Evolutionary conservation across 202 grass and related monocot species (phyloP).

Genomic region (Elaeis oleifera): DNA sequence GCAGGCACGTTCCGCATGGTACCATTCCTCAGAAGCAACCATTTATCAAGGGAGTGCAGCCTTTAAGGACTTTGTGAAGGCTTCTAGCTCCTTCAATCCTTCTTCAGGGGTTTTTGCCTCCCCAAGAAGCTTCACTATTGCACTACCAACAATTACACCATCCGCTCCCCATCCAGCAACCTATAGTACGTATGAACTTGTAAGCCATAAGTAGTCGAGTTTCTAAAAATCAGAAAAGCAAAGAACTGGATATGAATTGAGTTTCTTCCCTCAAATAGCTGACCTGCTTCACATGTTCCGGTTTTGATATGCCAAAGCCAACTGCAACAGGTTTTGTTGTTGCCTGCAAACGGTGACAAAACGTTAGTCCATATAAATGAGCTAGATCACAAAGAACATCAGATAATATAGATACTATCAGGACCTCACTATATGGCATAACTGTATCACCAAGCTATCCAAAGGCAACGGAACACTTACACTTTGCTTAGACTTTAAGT

Average conservation of each 20-base stretch:
- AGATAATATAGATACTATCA: too few species aligned
- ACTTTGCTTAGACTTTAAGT: too few species aligned
- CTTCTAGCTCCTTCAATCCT: conserved; percentile 74
- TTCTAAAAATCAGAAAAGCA: neutral
- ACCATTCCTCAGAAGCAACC: neutral
- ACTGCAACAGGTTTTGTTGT: conserved; percentile 81
- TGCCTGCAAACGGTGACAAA: conserved; percentile 34
- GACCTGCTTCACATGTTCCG: conserved; percentile 94
- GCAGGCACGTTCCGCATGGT: too few species aligned
- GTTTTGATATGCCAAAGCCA: conserved; percentile 86
- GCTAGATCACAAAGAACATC: too few species aligned
- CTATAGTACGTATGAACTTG: conserved; percentile 23
- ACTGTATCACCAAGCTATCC: too few species aligned
- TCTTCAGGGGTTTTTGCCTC: conserved; percentile 69
- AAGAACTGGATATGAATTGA: neutral
- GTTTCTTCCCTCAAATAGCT: neutral
- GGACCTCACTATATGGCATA: too few species aligned
- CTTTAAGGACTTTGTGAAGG: conserved; percentile 59
- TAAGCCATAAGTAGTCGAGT: neutral
- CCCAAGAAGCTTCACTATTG: conserved; percentile 62
- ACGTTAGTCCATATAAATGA: neutral
- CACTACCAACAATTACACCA: conserved; percentile 82
- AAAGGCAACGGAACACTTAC: too few species aligned
- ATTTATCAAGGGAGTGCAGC: conserved; percentile 51
- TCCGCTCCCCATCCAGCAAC: conserved; percentile 77